A percentile compares a stretch with the other conserved stretches of the same genome.
Conservation (phyloP, 1,284 basidiomycete species). For the Polyporus tsugae region DNA sequence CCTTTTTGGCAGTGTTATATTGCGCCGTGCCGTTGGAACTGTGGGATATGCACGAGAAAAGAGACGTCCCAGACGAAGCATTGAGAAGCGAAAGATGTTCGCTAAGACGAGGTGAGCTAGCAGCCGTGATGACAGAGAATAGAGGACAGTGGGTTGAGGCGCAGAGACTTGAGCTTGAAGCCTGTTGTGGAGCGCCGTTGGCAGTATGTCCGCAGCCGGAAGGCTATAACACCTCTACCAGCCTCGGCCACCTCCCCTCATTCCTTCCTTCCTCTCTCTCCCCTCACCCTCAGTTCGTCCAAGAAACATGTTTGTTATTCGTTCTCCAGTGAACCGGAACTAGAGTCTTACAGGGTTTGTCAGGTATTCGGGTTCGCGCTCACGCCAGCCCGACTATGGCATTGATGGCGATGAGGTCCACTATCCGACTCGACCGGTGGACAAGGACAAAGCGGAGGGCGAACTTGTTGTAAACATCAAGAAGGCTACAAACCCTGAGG, state of each 20-base stretch:
- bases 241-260: conserved; percentile 3
- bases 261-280: conserved; percentile 3
- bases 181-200: conserved; percentile 13
- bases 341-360: neutral
- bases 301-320: conserved; percentile 22
- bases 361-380: conserved; percentile 45
- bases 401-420: conserved; percentile 82
- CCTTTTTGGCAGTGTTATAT: conserved; percentile 14
- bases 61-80: conserved; percentile 24
- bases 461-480: conserved; percentile 95
- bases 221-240: neutral
- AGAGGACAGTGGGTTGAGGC: too few relatives aligned
- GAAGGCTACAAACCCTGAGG: conserved; percentile 94
- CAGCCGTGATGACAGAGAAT: neutral
- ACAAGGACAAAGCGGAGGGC: conserved; percentile 95
- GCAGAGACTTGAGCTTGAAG: conserved; percentile 4
- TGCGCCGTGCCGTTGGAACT: conserved; percentile 6
- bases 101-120: neutral
- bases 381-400: conserved; percentile 58
- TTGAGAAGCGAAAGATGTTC: neutral
- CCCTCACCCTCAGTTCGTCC: neutral
- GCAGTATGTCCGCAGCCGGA: conserved; percentile 16
- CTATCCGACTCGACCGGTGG: conserved; percentile 94
- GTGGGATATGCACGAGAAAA: conserved; percentile 10
- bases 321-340: neutral